Base-by-base conservation (phyloP, 805 yeast species). In the Brettanomyces nanus region DNA sequence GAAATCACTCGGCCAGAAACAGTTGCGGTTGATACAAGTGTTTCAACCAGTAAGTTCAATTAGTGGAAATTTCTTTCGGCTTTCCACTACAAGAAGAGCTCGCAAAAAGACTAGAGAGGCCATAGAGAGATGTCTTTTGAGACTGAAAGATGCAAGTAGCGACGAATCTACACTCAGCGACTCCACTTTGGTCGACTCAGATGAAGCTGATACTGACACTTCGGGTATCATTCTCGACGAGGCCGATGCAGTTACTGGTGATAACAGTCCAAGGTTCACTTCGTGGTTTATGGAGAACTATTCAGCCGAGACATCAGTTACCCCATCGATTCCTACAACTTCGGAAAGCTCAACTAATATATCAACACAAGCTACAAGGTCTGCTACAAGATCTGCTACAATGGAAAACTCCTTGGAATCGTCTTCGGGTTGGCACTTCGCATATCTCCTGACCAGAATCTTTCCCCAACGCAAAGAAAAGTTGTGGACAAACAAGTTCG, bases 211-310 rank as follows among this genome's bases (percentile, higher is more conserved):
- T 10, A 15, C 9, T 6, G 30, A 28, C 15, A 15, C 10, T 28
- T 10, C 9, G 7, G n/a, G 17, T 23, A 23, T 11, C 10, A 11
- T 9, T 23, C 10, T 9, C 11, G 26, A 11, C 10, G 26, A 23
- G 11, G 26, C 10, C 10, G 26, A 23, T 23, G 7, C 7, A 7
- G 11, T 9, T 23, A 23, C 7, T 23, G 11, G 11, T 9, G 26
- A 23, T 23, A 23, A 23, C 11, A 23, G 11, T 23, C 7, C 26
- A 23, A 7, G 11, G 26, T 11, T 23, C 18, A 5, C 11, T 9
- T 31, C 34, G 9, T 14, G 19, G 26, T 31, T 31, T 21, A 31
- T 31, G 26, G 34, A 31, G 34, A 31, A 31, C 26, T 31, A 31
- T 21, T 6, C 19, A 6, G n/a, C n/a, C 20, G 30, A n/a, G n/a